Base-by-base conservation (phyloP, 2,329 filamentous ascomycete species). In the Xylariaceae sp. region DNA sequence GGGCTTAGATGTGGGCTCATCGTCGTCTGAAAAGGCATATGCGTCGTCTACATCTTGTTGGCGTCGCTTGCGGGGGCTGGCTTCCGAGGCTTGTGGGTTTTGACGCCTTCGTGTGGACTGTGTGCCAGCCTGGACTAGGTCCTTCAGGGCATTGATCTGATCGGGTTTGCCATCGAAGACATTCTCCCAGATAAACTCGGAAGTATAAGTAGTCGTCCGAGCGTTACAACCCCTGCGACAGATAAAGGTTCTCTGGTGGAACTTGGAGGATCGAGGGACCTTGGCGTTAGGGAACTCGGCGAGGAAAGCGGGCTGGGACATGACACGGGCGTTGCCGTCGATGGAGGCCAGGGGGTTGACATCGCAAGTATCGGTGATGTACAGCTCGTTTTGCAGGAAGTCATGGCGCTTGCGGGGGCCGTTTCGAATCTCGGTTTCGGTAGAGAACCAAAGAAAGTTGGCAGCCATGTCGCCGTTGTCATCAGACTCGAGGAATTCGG, bases 391-490 rank as follows among this genome's bases (percentile, higher is more conserved):
- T 76, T 88, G 52, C 80, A 94, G 66, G 48, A 81, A 88, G 67
- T 98, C 93, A 11, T 73, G 77, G 59, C 89, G 76, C 69, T 93
- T 95, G 68, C 88, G 92, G 47, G 82, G 79, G 62, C 84, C 86
- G 58, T 88, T 93, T 22, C 85, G 80, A 49, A 96, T 88, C 67
- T 97, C 92, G 59, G 86, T 87, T 58, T 95, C 87, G 0, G 88
- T 89, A 0, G 88, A 90, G 63, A 98, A 96, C 93, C 93, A 98
- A 77, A 96, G 85, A 61, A 98, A 93, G 52, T 85, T 86, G 44
- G 87, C 92, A 21, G 84, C 82, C 73, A 89, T 96, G 35, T 86
- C 79, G 3, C 82, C 83, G 11, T 86, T 83, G 17, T 87, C 77
- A 37, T 86, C 83, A 23, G 83, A 80, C 37, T 92, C 83, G 32